These are phyloP conservation scores for Crotalaria pallida DNA, from an alignment of 306 rosid genomes.

Conservation along the genomic window DNA sequence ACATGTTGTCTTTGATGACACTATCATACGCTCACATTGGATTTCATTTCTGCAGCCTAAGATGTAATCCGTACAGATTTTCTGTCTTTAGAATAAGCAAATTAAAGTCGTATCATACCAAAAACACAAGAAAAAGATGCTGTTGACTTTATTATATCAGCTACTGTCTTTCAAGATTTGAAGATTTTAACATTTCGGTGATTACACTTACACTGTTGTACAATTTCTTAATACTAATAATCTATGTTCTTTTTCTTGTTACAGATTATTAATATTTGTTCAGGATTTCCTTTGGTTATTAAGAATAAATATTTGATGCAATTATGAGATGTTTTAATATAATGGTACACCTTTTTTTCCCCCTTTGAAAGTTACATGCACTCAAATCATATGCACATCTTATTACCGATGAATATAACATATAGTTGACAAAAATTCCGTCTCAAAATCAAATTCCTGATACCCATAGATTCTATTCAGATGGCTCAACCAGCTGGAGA, in stretches of 20 bases:
- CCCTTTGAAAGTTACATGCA: background rate
- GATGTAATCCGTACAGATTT: constrained; percentile 1
- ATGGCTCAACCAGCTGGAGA: background rate
- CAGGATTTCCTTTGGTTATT: no score
- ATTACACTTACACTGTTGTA: no score
- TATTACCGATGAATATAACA: background rate
- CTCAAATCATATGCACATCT: background rate
- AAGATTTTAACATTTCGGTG: no score
- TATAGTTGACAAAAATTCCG: background rate
- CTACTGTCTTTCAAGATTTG: no score
- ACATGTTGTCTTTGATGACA: constrained; percentile 26
- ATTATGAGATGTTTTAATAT: no score
- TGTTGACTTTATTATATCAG: no score
- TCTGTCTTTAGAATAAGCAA: background rate
- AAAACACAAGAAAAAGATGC: background rate
- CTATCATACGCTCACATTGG: constrained; percentile 13
- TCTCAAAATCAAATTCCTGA: constrained; percentile 9
- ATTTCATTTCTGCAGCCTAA: constrained; percentile 22
- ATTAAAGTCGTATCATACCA: background rate
- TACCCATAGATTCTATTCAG: constrained; percentile 11
- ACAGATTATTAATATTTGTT: no score
- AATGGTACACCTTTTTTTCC: no score
- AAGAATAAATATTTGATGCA: no score
- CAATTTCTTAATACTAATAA: no score
- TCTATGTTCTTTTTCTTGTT: no score